Evolutionary conservation across 2,329 filamentous ascomycete species (phyloP), one percentile per base, ranked within the genome.

Genomic region (Fusarium foetens): DNA sequence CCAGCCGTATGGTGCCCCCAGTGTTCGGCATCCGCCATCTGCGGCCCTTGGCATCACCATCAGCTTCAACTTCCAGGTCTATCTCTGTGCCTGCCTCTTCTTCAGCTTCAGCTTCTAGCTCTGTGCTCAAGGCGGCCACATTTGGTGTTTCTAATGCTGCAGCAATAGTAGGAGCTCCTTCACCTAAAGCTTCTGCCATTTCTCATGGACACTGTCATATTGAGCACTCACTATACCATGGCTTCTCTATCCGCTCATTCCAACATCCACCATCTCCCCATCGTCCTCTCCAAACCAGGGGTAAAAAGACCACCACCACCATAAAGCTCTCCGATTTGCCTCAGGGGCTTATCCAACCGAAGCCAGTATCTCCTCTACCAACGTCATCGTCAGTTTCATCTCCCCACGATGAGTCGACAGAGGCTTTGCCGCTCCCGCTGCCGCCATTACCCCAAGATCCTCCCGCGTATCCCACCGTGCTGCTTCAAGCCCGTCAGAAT

Each of bases 401-500:
- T 70, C 55, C 54, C 45, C 45, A 68, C 57, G 58, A 70, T 70
- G 57, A 67, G 51, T 51, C 61, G 49, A 64, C 65, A 49, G 60
- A 66, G 46, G 27, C 49, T 45, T 64, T 65, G 41, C 58, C 57
- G 45, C 63, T 62, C 67, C 19, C 63, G 41, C 53, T 33, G 33
- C 71, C 74, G 33, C 51, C 45, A 10, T 63, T 77, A 41, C 81
- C 91, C 35, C 76, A 84, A 61, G 79, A 84, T 68, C 81, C 84
- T 60, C 83, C 88, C 21, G 78, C 84, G 9, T 98, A 98, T 81
- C 95, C 96, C 21, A 93, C 94, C n/a, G 93, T 98, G 52, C 85
- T 98, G 64, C 89, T 94, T 78, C 94, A 97, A 80, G 95, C 94
- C 33, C 89, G 90, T 63, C 93, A 91, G 74, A 97, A 97, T 82